Evolutionary conservation across 2,329 filamentous ascomycete species (phyloP).

Genomic region (Aspergillus sojae): DNA sequence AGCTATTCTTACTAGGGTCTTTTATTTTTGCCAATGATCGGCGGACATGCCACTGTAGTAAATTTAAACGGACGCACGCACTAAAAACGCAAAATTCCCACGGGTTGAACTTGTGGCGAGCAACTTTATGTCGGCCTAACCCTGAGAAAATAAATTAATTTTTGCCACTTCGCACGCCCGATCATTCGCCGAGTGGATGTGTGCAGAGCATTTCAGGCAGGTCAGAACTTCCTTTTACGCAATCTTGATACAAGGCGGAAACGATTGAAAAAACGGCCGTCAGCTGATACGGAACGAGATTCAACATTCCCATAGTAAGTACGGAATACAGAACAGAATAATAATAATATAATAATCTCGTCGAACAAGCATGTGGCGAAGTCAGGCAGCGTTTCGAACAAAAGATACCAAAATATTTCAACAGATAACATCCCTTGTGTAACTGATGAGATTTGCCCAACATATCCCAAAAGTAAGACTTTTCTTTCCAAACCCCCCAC

Average conservation of each 20-base stretch:
- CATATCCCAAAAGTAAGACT: not conserved
- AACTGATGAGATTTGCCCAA: not conserved
- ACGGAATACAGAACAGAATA: not conserved
- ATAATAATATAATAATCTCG: not conserved
- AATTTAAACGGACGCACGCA: not conserved
- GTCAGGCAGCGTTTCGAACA: not conserved
- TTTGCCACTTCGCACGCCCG: not conserved
- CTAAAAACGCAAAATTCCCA: not conserved
- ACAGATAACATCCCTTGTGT: not conserved
- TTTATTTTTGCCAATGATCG: constrained; percentile 1
- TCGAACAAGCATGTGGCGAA: not conserved
- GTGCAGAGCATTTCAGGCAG: not conserved
- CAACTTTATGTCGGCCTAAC: not conserved
- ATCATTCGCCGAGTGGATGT: not conserved
- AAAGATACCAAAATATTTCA: not conserved
- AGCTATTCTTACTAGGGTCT: not conserved
- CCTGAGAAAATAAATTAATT: not conserved
- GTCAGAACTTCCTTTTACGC: not conserved
- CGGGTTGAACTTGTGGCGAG: not conserved
- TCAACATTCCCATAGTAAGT: not conserved
- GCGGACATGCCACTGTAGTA: not conserved
- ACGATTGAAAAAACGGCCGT: not conserved
- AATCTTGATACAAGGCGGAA: not conserved
- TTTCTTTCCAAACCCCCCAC: not conserved
- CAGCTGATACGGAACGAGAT: not conserved